phyloP scores from a whole-genome alignment of 2,329 filamentous ascomycete genomes.

The Aspergillus persii region DNA sequence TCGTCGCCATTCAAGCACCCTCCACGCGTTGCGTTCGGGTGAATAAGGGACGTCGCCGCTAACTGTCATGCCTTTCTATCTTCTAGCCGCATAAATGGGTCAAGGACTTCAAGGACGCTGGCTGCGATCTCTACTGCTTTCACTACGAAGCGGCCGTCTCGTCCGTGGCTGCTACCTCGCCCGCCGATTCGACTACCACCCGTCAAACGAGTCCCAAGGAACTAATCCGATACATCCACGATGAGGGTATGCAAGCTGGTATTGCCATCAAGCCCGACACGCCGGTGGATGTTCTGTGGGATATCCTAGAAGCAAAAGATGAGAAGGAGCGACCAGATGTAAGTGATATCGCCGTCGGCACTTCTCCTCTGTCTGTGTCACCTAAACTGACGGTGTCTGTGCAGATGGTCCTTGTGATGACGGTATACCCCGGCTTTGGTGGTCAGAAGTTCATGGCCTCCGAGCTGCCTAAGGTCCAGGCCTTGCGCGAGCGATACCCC shows the following conservation, averaged over 20 bases:
- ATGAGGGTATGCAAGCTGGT: conserved; percentile 81
- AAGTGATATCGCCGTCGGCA: conserved; percentile 39
- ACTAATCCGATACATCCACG: conserved; percentile 87
- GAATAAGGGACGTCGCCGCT: not conserved
- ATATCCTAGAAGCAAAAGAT: conserved; percentile 72
- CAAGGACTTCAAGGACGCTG: conserved; percentile 86
- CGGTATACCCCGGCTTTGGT: conserved; percentile 93
- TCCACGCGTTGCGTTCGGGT: not conserved
- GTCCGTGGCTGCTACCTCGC: conserved; percentile 79
- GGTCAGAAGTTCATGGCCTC: conserved; percentile 98
- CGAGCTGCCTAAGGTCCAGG: conserved; percentile 89
- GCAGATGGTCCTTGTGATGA: conserved; percentile 98
- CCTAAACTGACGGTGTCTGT: conserved; percentile 8
- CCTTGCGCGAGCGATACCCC: conserved; percentile 78
- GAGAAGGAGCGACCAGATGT: conserved; percentile 84
- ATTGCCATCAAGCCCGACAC: conserved; percentile 96
- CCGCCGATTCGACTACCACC: conserved; percentile 63
- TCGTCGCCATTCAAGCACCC: not conserved
- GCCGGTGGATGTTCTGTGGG: conserved; percentile 85
- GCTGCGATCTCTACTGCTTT: conserved; percentile 99
- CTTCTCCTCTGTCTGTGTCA: not conserved
- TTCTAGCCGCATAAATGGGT: conserved; percentile 96
- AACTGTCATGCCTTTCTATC: not conserved
- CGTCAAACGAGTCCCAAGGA: conserved; percentile 77
- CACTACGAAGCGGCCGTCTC: conserved; percentile 92